Evolutionary conservation across 352 stramenopile species (phyloP), one percentile per base, ranked within the genome.

Genomic region (Phytophthora sansomeana): DNA sequence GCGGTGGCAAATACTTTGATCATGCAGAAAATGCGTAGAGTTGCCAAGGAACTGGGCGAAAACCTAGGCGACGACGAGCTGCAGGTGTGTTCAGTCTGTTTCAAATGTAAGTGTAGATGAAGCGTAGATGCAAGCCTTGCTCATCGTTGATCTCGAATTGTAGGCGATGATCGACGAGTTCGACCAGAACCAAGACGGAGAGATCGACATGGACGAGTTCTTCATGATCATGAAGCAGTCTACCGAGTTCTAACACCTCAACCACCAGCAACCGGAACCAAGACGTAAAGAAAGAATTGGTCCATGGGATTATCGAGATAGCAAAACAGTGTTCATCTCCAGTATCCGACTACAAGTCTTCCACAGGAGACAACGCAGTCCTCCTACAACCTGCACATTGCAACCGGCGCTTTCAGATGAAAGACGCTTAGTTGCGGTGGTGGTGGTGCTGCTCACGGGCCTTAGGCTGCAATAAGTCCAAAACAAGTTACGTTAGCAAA

Each of bases 131-230:
- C 7, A 24, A 48, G 36, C 0, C 8, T 50, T 0, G 14, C 16
- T 60, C 26, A 52, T 8, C 42, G 24, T 39, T 44, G 38, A 24
- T 54, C 11, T 13, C 13, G 13, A 33, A n/a, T 8, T 58, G 3
- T 67, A 97, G 77, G 93, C 91, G 4, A 98, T 98, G 95, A 98
- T 98, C 58, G 93, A 98, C 50, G 93, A 98, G 77, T 98, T 98
- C 49, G 93, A 98, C 59, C 80, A 96, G 47, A 95, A 98, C 64
- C 86, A 97, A 58, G 93, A 98, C 68, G 94, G 93, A 43, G 86
- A 93, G 63, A 98, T 98, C 62, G 87, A 84, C 56, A 69, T 87
- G 43, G 82, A 95, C 47, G 94, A 98, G 71, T 98, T 98, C 64
- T 90, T 94, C 46, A 72, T 81, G 49, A 94, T 93, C 58, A 96